phyloP scores from a whole-genome alignment of 129 eudicot species.

The Pulicaria dysenterica region DNA sequence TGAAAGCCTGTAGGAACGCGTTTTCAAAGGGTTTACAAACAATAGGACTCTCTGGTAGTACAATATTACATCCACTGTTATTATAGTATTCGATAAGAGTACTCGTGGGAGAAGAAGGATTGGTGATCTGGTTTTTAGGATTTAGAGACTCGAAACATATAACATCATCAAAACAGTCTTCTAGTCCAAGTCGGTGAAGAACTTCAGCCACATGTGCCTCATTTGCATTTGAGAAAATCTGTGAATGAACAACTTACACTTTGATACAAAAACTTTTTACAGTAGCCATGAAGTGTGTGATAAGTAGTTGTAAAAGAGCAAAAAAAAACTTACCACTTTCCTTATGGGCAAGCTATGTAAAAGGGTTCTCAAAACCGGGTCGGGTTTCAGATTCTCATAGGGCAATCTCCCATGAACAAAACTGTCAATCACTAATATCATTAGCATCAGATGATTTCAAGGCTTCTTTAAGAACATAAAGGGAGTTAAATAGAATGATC shows the following conservation, averaged over 20 bases:
- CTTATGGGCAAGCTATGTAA: conserved; percentile 75
- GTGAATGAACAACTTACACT: neutral
- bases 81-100: conserved; percentile 13
- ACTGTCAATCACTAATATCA: conserved; percentile 32
- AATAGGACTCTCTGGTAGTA: conserved; percentile 53
- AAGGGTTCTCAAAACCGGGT: conserved; percentile 68
- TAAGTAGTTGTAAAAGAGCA: neutral
- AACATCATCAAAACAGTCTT: conserved; percentile 82
- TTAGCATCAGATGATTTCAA: conserved; percentile 11
- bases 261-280: neutral
- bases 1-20: conserved; percentile 68
- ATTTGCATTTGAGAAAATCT: conserved; percentile 91
- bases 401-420: conserved; percentile 89
- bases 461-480: neutral
- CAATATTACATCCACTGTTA: conserved; percentile 7
- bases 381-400: conserved; percentile 72
- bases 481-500: neutral
- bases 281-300: neutral
- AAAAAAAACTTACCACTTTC: conserved; percentile 37
- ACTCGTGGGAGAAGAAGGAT: conserved; percentile 1
- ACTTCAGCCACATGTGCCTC: conserved; percentile 82
- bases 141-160: conserved; percentile 85
- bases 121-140: conserved; percentile 32
- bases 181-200: conserved; percentile 71
- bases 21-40: conserved; percentile 80